Conservation (phyloP, 371 early-diverging fungal species). For the Sporodiniella umbellata region DNA sequence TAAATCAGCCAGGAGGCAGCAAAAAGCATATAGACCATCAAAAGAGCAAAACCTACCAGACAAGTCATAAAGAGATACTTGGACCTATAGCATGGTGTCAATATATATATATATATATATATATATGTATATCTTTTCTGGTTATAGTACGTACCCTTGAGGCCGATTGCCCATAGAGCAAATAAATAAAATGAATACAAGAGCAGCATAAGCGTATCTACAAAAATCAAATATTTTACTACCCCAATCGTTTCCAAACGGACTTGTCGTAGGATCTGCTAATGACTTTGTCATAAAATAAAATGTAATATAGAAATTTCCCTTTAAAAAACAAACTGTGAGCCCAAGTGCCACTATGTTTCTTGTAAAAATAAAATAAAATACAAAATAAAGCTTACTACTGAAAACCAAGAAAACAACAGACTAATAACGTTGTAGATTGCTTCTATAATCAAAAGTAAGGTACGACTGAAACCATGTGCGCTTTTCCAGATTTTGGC, state of each 20-base stretch:
- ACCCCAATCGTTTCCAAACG: conserved; percentile 58
- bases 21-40: conserved; percentile 49
- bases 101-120: not conserved
- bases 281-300: conserved; percentile 64
- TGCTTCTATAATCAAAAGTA: conserved; percentile 65
- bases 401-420: conserved; percentile 76
- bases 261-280: conserved; percentile 30
- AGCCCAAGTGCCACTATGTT: too few species aligned
- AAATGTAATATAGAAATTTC: conserved; percentile 78
- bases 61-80: conserved; percentile 40
- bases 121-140: not conserved
- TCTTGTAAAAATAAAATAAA: too few species aligned
- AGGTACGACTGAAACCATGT: conserved; percentile 59
- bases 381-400: conserved; percentile 61
- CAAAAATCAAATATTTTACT: conserved; percentile 44
- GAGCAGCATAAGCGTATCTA: conserved; percentile 59
- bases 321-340: too few species aligned
- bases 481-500: conserved; percentile 59
- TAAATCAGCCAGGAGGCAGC: conserved; percentile 47
- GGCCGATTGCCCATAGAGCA: conserved; percentile 83
- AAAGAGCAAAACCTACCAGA: conserved; percentile 28
- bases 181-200: conserved; percentile 69
- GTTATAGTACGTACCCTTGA: conserved; percentile 60
- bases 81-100: conserved; percentile 14
- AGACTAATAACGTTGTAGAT: conserved; percentile 70